These are phyloP conservation scores for Penicillium expansum DNA, from an alignment of 2,329 filamentous ascomycete genomes.

Conservation along the genomic window DNA sequence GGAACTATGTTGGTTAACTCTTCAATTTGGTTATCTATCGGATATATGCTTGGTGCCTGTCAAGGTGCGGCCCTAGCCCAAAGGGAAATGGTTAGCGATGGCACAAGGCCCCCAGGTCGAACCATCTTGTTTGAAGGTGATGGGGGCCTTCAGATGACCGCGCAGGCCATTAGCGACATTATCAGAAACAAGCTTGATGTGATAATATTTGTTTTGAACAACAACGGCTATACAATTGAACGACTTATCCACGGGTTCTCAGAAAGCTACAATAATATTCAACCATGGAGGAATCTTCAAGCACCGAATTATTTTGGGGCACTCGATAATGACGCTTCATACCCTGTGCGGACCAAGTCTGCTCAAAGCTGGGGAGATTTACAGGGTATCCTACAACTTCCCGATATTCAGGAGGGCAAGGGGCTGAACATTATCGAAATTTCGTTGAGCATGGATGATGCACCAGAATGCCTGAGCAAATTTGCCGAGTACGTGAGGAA, in stretches of 20 bases:
- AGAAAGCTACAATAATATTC: conserved; percentile 72
- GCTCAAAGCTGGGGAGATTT: not conserved
- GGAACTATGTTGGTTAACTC: conserved; percentile 8
- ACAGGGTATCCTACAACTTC: not conserved
- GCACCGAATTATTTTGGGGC: not conserved
- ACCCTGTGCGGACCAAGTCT: not conserved
- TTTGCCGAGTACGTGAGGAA: not conserved
- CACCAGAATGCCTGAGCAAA: not conserved
- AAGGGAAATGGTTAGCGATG: not conserved
- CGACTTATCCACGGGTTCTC: conserved; percentile 68
- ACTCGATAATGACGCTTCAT: not conserved
- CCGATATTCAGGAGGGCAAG: not conserved
- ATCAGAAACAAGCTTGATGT: conserved; percentile 68
- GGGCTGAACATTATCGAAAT: not conserved
- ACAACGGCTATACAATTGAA: conserved; percentile 82
- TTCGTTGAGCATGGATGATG: not conserved
- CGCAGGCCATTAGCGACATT: conserved; percentile 79
- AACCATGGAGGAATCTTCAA: conserved; percentile 1
- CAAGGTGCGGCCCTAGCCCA: conserved; percentile 6
- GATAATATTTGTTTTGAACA: conserved; percentile 81
- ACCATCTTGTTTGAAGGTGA: conserved; percentile 82
- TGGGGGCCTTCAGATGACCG: conserved; percentile 79
- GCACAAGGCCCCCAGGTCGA: conserved; percentile 34
- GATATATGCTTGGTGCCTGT: conserved; percentile 7
- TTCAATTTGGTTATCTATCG: conserved; percentile 9